Evolutionary conservation across 192 early-diverging fungal genomes (phyloP).

Genomic region (Coemansia sp.): DNA sequence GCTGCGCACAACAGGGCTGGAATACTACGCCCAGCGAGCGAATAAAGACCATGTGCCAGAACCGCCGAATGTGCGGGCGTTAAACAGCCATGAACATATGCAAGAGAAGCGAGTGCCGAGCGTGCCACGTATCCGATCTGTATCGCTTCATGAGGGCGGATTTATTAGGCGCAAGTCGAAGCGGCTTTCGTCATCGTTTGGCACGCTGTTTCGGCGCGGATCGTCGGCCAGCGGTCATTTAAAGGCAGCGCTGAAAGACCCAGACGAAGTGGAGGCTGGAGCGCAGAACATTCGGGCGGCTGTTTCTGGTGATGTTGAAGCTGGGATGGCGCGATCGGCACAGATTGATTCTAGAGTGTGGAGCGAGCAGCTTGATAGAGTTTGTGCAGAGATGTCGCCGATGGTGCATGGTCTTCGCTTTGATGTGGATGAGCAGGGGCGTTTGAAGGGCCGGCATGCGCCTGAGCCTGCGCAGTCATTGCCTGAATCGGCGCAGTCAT

Average conservation of each 20-base stretch:
- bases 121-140: slow-evolving; percentile 18
- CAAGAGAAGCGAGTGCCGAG: neutral
- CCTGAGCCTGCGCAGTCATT: neutral
- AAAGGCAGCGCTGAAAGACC: neutral
- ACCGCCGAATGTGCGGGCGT: neutral
- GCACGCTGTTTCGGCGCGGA: slow-evolving; percentile 26
- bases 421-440: slow-evolving; percentile 1
- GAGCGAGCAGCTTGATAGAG: slow-evolving; percentile 8
- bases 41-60: neutral
- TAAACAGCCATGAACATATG: neutral
- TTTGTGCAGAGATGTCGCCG: slow-evolving; percentile 19
- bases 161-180: slow-evolving; percentile 39
- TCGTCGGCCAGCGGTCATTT: slow-evolving; percentile 2
- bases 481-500: neutral
- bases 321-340: neutral
- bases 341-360: slow-evolving; percentile 16
- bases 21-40: neutral
- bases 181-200: slow-evolving; percentile 29
- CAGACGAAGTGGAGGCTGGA: neutral
- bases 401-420: slow-evolving; percentile 34
- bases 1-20: slow-evolving; percentile 16
- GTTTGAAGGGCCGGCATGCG: neutral
- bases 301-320: neutral
- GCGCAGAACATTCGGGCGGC: neutral
- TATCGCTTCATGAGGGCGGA: slow-evolving; percentile 23